Evolutionary conservation across 2,329 filamentous ascomycete genomes (phyloP).

Genomic region (Apiospora aurea): DNA sequence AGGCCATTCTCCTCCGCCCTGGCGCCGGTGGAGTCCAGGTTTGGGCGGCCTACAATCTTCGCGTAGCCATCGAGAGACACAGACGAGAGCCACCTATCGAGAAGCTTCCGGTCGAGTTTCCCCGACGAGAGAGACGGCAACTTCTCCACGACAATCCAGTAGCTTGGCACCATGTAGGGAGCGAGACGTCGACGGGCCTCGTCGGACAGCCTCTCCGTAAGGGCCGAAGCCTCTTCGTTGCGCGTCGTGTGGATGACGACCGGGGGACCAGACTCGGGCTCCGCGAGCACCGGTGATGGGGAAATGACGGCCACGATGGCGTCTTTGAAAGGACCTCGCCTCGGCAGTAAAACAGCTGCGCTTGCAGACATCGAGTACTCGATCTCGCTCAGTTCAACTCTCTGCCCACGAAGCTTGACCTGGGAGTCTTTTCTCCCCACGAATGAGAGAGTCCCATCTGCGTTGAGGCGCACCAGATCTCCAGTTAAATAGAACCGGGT

Average conservation of each 20-base stretch:
- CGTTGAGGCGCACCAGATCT: background rate
- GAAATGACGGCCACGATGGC: too few species aligned
- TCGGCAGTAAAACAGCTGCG: too few species aligned
- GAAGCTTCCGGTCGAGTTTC: background rate
- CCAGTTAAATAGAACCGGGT: background rate
- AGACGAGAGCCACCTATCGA: background rate
- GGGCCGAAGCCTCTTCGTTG: too few species aligned
- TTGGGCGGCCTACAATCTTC: background rate
- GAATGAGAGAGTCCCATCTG: background rate
- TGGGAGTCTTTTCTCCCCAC: background rate
- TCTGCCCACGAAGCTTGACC: background rate
- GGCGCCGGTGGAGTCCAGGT: background rate
- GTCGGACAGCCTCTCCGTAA: too few species aligned
- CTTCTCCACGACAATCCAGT: background rate
- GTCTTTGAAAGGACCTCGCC: too few species aligned
- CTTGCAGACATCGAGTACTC: background rate
- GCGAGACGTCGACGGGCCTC: background rate
- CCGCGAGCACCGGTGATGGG: too few species aligned
- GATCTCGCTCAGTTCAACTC: background rate
- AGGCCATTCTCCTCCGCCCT: background rate
- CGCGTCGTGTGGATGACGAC: too few species aligned
- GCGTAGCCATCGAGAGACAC: background rate
- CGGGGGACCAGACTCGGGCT: too few species aligned
- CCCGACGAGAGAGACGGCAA: background rate
- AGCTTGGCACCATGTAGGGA: background rate